phyloP scores from a whole-genome alignment of 1,284 basidiomycete species.

The Trichosporon coremiiforme region DNA sequence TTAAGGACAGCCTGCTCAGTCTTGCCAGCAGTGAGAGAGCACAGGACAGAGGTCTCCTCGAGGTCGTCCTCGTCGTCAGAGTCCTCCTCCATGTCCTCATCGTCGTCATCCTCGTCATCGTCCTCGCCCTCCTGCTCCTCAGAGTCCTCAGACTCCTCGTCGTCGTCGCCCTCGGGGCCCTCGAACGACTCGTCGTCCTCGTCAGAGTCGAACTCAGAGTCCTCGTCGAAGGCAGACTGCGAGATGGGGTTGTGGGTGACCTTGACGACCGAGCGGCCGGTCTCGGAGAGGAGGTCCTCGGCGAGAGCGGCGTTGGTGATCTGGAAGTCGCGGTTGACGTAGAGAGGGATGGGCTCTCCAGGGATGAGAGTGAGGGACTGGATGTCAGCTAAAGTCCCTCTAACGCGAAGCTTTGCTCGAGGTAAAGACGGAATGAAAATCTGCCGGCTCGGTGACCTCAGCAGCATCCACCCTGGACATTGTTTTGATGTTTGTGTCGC shows the following conservation, averaged over 20 bases:
- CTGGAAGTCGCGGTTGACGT: constrained; percentile 70
- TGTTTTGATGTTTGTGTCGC: constrained; percentile 6
- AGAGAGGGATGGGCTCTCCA: constrained; percentile 63
- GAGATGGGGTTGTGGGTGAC: constrained; percentile 64
- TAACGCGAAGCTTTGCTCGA: not conserved
- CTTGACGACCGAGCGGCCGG: constrained; percentile 75
- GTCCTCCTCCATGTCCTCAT: constrained; percentile 58
- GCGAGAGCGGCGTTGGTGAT: constrained; percentile 84
- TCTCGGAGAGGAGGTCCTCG: constrained; percentile 67
- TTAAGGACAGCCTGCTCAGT: constrained; percentile 78
- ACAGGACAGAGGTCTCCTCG: constrained; percentile 59
- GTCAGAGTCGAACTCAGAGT: constrained; percentile 57
- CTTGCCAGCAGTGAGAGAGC: constrained; percentile 59
- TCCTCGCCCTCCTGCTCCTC: constrained; percentile 58
- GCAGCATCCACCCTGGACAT: not conserved
- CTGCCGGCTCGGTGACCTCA: not conserved
- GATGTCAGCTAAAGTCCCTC: not conserved
- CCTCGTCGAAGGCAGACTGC: constrained; percentile 57
- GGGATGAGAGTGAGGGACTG: constrained; percentile 47
- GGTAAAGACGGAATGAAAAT: not conserved
- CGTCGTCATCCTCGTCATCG: constrained; percentile 52
- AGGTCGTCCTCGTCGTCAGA: constrained; percentile 47
- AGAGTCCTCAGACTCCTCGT: constrained; percentile 58
- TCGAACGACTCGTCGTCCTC: constrained; percentile 55
- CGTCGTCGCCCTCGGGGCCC: constrained; percentile 46